These are phyloP conservation scores for Polytrichum formosum DNA, from an alignment of 225 moss, liverwort and hornwort genomes.

Conservation along the genomic window DNA sequence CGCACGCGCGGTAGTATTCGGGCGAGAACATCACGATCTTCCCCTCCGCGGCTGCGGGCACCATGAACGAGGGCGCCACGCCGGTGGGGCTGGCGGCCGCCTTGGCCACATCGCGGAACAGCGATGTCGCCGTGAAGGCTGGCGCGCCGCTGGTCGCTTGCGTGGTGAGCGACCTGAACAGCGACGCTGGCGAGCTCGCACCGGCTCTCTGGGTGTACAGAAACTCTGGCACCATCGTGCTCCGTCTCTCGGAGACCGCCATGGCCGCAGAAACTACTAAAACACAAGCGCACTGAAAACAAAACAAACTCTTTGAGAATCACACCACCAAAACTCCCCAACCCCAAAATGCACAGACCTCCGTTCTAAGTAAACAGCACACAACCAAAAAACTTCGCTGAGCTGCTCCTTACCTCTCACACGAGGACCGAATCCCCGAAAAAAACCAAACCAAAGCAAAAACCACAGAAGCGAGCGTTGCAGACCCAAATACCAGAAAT, in stretches of 20 bases:
- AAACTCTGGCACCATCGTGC: slow-evolving; percentile 37
- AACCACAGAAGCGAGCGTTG: too few species aligned
- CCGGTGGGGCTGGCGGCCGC: slow-evolving; percentile 32
- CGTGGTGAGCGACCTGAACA: slow-evolving; percentile 15
- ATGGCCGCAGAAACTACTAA: slow-evolving; percentile 7
- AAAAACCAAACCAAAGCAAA: too few species aligned
- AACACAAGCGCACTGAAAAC: not conserved
- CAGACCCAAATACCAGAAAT: too few species aligned
- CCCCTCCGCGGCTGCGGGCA: slow-evolving; percentile 35
- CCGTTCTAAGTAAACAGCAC: too few species aligned
- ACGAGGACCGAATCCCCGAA: too few species aligned
- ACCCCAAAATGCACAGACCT: too few species aligned
- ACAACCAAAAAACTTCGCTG: too few species aligned
- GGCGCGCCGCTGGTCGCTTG: not conserved
- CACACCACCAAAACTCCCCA: too few species aligned
- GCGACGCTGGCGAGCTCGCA: slow-evolving; percentile 9
- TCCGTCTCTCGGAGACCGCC: slow-evolving; percentile 22
- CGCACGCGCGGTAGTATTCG: slow-evolving; percentile 64
- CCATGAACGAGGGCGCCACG: slow-evolving; percentile 35
- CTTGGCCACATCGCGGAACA: slow-evolving; percentile 34
- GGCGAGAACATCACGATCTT: slow-evolving; percentile 58
- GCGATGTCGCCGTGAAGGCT: slow-evolving; percentile 24
- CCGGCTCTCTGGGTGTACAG: slow-evolving; percentile 24
- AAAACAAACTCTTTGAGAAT: too few species aligned
- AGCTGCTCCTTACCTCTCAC: too few species aligned